Conservation (phyloP, 106 monocot genomes). For the Dioscorea alata region DNA sequence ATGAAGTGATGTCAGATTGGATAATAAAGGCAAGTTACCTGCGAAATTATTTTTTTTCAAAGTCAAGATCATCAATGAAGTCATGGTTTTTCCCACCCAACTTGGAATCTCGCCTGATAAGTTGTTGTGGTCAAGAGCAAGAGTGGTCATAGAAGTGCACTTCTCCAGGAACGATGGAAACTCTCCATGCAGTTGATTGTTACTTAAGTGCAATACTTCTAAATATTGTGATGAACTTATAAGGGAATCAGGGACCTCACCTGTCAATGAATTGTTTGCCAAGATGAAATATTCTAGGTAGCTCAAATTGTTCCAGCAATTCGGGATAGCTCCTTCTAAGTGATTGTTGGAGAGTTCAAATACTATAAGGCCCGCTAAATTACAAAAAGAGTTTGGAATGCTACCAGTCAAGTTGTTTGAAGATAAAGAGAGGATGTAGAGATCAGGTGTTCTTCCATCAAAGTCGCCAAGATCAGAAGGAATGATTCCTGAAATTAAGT, state of each 20-base stretch:
- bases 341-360: constrained; percentile 8
- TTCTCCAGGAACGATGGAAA: constrained; percentile 12
- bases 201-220: constrained; percentile 5
- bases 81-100: not conserved
- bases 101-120: not conserved
- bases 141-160: not conserved
- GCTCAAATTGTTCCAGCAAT: not conserved
- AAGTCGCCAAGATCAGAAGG: not conserved
- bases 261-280: not conserved
- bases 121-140: not conserved
- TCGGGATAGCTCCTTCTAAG: constrained; percentile 2
- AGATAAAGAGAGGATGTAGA: not conserved
- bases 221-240: constrained; percentile 1
- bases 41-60: not conserved
- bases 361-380: not conserved
- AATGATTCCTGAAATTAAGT: constrained; percentile 10
- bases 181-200: constrained; percentile 17
- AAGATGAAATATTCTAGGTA: not conserved
- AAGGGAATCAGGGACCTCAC: not conserved
- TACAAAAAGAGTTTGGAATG: constrained; percentile 2
- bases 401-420: constrained; percentile 1
- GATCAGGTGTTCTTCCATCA: too few relatives aligned
- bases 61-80: not conserved
- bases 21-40: not conserved
- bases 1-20: not conserved